A percentile compares a stretch with the other conserved stretches of the same genome.
Evolutionary conservation across 257 asterid genomes (phyloP).

Genomic region (Paulownia fortunei): DNA sequence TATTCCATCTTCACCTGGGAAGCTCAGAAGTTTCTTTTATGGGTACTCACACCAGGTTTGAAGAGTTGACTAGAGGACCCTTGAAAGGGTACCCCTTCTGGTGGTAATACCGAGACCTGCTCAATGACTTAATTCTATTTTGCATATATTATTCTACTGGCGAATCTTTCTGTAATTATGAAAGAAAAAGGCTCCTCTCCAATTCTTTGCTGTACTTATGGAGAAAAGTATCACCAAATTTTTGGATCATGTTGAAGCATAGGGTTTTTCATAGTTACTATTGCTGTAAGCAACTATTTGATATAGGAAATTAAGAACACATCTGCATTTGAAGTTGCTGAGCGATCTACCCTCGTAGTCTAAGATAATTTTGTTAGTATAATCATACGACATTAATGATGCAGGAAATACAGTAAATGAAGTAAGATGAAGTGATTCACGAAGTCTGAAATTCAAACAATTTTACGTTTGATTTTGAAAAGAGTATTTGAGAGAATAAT

Average conservation of each 20-base stretch:
- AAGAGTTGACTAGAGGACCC: slow-evolving; percentile 26
- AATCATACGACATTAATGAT: no score
- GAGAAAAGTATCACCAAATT: neutral
- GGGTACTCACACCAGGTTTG: slow-evolving; percentile 32
- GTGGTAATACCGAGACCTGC: slow-evolving; percentile 13
- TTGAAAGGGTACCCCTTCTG: neutral
- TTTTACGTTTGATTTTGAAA: no score
- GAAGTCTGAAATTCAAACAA: no score
- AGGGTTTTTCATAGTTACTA: neutral
- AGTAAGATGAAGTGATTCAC: no score
- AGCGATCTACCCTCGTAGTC: no score
- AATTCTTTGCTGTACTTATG: neutral
- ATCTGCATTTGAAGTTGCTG: neutral
- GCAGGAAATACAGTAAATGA: no score
- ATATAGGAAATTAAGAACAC: neutral
- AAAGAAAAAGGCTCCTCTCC: neutral
- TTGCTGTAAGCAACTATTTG: neutral
- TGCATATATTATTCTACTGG: neutral
- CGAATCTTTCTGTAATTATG: neutral
- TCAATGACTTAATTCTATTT: neutral
- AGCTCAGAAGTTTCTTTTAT: neutral
- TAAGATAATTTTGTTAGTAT: no score
- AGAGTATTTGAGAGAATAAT: no score
- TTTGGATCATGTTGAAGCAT: slow-evolving; percentile 10
- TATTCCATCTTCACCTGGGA: neutral